A percentile compares a stretch with the other conserved stretches of the same genome.
phyloP scores from a whole-genome alignment of 495 filamentous ascomycete species.

The Penicillium roqueforti region DNA sequence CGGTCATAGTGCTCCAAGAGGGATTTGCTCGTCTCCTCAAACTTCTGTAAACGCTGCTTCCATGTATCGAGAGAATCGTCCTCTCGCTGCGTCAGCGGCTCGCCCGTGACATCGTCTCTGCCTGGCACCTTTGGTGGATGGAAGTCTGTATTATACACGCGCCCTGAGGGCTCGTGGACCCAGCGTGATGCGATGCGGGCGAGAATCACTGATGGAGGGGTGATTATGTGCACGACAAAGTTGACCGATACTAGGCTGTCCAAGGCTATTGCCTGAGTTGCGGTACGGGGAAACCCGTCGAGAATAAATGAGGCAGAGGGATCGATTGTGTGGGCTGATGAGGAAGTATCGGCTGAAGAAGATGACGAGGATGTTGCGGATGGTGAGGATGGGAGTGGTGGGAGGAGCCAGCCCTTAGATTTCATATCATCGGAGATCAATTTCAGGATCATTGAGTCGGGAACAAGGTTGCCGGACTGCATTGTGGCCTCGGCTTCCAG shows the following conservation, averaged over 20 bases:
- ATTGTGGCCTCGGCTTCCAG: constrained; percentile 86
- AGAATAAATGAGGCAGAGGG: constrained; percentile 87
- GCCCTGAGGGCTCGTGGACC: constrained; percentile 88
- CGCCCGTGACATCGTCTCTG: constrained; percentile 87
- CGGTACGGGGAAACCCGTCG: constrained; percentile 92
- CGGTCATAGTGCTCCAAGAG: constrained; percentile 84
- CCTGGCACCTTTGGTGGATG: constrained; percentile 77
- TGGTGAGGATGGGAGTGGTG: constrained; percentile 10
- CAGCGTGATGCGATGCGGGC: constrained; percentile 85
- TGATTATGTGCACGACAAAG: constrained; percentile 63
- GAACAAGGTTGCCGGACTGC: constrained; percentile 76
- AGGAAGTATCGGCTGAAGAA: constrained; percentile 6
- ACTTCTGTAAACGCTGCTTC: constrained; percentile 70
- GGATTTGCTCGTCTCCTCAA: constrained; percentile 79
- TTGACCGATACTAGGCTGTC: constrained; percentile 85
- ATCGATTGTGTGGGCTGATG: constrained; percentile 51
- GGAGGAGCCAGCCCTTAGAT: constrained; percentile 72
- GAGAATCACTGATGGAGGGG: constrained; percentile 67
- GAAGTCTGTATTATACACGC: constrained; percentile 92
- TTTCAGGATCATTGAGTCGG: constrained; percentile 85
- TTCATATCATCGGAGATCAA: constrained; percentile 85
- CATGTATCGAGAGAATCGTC: constrained; percentile 89
- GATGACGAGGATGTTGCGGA: constrained; percentile 14
- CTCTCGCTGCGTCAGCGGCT: constrained; percentile 70
- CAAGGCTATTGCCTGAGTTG: constrained; percentile 68